Evolutionary conservation across 2,329 filamentous ascomycete species (phyloP).

Genomic region (Amauroascus niger): DNA sequence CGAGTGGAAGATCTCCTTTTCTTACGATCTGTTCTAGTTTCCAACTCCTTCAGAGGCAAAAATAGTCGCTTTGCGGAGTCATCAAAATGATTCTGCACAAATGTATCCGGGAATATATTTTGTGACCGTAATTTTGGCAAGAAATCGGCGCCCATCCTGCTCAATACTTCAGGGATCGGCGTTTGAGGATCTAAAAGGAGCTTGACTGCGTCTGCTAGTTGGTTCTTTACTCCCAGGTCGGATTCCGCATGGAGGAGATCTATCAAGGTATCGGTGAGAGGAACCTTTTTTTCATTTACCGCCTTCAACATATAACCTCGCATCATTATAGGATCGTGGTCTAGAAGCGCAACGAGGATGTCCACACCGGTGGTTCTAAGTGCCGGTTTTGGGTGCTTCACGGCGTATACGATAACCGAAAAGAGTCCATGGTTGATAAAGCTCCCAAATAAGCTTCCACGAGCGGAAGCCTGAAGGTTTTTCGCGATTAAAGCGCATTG

Average conservation of each 20-base stretch:
- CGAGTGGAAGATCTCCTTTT: conserved; percentile 2
- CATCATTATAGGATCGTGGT: conserved; percentile 92
- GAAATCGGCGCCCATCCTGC: conserved; percentile 57
- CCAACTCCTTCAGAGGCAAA: conserved; percentile 71
- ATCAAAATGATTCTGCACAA: conserved; percentile 83
- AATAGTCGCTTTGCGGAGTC: conserved; percentile 77
- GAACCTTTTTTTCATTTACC: conserved; percentile 73
- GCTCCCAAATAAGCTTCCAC: conserved; percentile 76
- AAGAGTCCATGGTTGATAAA: conserved; percentile 82
- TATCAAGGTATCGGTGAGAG: conserved; percentile 83
- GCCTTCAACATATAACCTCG: conserved; percentile 87
- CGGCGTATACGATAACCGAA: conserved; percentile 80
- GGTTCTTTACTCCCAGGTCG: conserved; percentile 88
- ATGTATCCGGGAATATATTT: conserved; percentile 71
- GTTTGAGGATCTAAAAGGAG: conserved; percentile 71
- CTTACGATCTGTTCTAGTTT: conserved; percentile 50
- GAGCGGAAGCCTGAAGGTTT: conserved; percentile 74
- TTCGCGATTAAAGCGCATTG: conserved; percentile 93
- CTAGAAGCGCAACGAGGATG: conserved; percentile 84
- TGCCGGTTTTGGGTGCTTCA: conserved; percentile 72
- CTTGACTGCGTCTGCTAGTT: conserved; percentile 91
- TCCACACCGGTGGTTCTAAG: conserved; percentile 90
- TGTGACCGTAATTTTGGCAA: conserved; percentile 52
- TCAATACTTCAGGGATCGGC: conserved; percentile 49
- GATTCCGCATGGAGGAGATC: conserved; percentile 84